Percentiles rank a stretch among this genome's conserved stretches.
These are phyloP conservation scores for Diaporthe citri DNA, from an alignment of 2,329 filamentous ascomycete genomes.

Conservation along the genomic window DNA sequence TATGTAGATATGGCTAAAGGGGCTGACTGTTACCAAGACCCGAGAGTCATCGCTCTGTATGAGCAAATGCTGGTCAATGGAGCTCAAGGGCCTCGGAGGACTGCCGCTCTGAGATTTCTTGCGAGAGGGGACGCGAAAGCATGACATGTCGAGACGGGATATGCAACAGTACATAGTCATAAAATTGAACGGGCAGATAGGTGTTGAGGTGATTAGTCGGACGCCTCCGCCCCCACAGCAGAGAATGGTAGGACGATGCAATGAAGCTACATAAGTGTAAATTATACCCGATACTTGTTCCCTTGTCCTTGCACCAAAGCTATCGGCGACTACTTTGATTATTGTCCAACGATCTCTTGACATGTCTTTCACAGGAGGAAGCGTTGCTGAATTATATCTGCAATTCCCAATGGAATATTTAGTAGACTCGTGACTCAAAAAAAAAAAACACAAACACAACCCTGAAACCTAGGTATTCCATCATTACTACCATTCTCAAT, in stretches of 20 bases:
- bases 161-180: too few relatives aligned
- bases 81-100: background rate
- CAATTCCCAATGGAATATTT: background rate
- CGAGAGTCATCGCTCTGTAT: background rate
- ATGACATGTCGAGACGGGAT: background rate
- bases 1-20: background rate
- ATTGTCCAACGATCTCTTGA: too few relatives aligned
- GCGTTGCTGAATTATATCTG: too few relatives aligned
- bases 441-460: background rate
- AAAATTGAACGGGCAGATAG: accelerated
- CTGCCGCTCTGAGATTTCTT: constrained; percentile 2
- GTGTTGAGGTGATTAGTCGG: background rate
- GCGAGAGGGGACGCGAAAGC: background rate
- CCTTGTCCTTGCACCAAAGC: too few relatives aligned
- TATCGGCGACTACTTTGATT: too few relatives aligned
- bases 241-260: too few relatives aligned
- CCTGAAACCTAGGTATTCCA: background rate
- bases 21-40: background rate
- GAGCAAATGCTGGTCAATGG: constrained; percentile 6
- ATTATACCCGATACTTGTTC: too few relatives aligned
- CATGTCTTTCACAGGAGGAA: too few relatives aligned
- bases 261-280: too few relatives aligned
- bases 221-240: accelerated
- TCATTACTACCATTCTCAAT: background rate
- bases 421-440: background rate